Evolutionary conservation across 495 filamentous ascomycete genomes (phyloP), one percentile per base, ranked within the genome.

Genomic region (Trichoderma orchidacearum): DNA sequence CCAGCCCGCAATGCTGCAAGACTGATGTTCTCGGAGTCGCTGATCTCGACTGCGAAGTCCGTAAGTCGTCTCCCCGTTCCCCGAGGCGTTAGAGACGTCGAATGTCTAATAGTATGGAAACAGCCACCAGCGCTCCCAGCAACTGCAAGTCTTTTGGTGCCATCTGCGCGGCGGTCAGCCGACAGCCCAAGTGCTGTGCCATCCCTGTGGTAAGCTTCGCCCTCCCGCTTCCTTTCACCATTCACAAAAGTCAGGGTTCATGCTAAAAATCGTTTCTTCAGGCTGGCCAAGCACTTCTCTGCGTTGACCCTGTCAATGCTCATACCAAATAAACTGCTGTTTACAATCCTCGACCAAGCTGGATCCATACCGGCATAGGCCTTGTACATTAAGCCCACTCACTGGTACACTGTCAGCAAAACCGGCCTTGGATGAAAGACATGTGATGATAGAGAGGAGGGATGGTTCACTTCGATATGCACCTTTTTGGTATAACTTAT

Each of bases 21-120:
- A 66, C 69, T 27, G 65, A 74, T 56, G 70, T 75, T 38, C 69
- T 75, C 32, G 68, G 68, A 53, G 59, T 75, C 50, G 71, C 70
- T 17, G 70, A 73, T 58, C 56, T 75, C 45, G 62, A 75, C 62
- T 75, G 72, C 63, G 25, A 35, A 13, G 31, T 51, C 58, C 71
- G 72, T 75, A 64, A 60, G 70, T 64, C 11, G 1, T 25, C 9
- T 2, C 11, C 13, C 1, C 18, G 15, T 48, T 0, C 1, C 0
- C 7, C 18, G 3, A n/a, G n/a, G n/a, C 6, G 3, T 27, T 8
- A 27, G 12, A 27, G 3, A 1, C 38, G 3, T 25, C 11, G 12
- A 3, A 3, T 12, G 12, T 48, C 21, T 17, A 27, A 11, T 4
- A 9, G 4, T 9, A 9, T 11, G n/a, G 7, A 27, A 17, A 21